These are phyloP conservation scores for Actinomortierella ambigua DNA, from an alignment of 371 early-diverging fungal genomes.

Conservation along the genomic window DNA sequence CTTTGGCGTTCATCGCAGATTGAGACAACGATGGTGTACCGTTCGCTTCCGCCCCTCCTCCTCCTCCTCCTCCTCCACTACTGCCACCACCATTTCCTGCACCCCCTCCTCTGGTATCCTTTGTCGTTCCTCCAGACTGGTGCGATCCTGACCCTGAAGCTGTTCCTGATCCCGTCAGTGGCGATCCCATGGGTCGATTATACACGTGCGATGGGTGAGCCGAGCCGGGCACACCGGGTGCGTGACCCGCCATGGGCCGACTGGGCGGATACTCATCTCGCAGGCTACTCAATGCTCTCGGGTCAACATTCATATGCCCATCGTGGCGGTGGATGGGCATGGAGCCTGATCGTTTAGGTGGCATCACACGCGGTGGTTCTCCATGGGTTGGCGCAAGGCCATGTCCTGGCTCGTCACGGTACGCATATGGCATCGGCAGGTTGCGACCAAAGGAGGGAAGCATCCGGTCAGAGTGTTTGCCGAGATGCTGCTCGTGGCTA, in stretches of 20 bases:
- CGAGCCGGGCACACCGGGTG: too few species aligned
- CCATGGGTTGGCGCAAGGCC: neutral
- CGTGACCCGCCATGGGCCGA: too few species aligned
- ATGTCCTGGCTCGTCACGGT: constrained; percentile 15
- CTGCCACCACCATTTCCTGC: constrained; percentile 12
- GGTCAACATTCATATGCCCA: too few species aligned
- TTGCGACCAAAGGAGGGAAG: constrained; percentile 39
- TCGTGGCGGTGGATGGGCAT: too few species aligned
- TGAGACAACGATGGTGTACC: neutral
- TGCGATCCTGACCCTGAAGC: too few species aligned
- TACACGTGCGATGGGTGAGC: too few species aligned
- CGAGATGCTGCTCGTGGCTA: constrained; percentile 17
- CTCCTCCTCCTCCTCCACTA: neutral
- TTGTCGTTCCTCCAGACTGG: neutral
- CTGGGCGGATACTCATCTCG: too few species aligned
- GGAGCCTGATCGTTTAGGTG: too few species aligned
- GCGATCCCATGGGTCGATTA: too few species aligned
- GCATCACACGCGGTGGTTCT: too few species aligned
- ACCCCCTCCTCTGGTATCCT: neutral
- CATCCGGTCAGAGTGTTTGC: constrained; percentile 27
- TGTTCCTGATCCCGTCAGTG: too few species aligned
- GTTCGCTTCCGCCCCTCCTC: neutral
- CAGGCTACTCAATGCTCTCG: too few species aligned
- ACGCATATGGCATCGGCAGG: constrained; percentile 27
- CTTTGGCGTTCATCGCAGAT: constrained; percentile 2